These are phyloP conservation scores for Purpureocillium lavendulum DNA, from an alignment of 2,329 filamentous ascomycete species.

Conservation along the genomic window DNA sequence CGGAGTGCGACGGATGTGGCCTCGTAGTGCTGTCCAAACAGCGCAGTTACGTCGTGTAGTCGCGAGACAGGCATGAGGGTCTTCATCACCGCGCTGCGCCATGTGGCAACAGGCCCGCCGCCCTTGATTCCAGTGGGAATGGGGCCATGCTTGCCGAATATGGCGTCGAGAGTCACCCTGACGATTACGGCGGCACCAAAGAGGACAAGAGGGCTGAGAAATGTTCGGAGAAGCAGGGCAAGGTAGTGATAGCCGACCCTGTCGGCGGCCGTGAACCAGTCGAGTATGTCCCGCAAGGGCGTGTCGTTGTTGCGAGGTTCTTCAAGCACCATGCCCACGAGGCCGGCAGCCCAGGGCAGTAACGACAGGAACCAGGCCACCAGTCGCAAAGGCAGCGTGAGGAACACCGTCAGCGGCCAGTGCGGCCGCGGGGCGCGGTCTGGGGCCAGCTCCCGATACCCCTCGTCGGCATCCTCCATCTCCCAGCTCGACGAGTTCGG, in stretches of 20 bases:
- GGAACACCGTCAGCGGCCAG: constrained; percentile 31
- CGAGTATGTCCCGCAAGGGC: constrained; percentile 31
- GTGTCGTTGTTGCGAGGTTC: constrained; percentile 22
- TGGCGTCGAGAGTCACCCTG: constrained; percentile 28
- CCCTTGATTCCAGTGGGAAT: constrained; percentile 16
- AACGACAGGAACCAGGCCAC: constrained; percentile 32
- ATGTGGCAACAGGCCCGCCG: constrained; percentile 29
- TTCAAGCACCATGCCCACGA: constrained; percentile 34
- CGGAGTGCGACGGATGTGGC: constrained; percentile 41
- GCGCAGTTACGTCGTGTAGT: constrained; percentile 37
- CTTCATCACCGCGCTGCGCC: constrained; percentile 35
- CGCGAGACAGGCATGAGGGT: constrained; percentile 32
- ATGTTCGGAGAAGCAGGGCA: constrained; percentile 30
- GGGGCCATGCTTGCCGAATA: constrained; percentile 28
- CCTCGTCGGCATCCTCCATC: constrained; percentile 34
- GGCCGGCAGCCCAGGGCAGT: constrained; percentile 34
- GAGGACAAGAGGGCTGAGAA: constrained; percentile 33
- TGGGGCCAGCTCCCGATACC: constrained; percentile 34
- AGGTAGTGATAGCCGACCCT: constrained; percentile 42
- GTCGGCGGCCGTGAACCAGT: constrained; percentile 39
- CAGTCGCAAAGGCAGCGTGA: constrained; percentile 32
- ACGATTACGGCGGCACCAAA: constrained; percentile 32
- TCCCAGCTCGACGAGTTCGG: constrained; percentile 52
- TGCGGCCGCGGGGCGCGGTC: constrained; percentile 31
- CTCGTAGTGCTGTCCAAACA: constrained; percentile 48